A percentile compares a stretch with the other conserved stretches of the same genome.
Conservation (phyloP, 2,329 filamentous ascomycete genomes). For the Alternaria infectoria region DNA sequence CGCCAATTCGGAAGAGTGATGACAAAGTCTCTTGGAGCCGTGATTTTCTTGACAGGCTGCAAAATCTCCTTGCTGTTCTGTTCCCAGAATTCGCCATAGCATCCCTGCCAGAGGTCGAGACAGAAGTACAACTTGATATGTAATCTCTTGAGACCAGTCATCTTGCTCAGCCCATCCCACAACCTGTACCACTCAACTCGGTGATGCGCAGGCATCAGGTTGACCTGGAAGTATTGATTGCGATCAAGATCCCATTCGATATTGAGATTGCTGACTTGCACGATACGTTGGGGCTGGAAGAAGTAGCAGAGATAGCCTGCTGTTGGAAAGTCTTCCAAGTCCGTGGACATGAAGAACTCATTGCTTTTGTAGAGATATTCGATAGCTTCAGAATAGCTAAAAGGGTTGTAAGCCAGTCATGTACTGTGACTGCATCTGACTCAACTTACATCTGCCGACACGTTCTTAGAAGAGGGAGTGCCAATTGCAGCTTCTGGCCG, state of each 20-base stretch:
- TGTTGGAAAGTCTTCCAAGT: slow-evolving; percentile 17
- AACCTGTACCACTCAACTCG: slow-evolving; percentile 18
- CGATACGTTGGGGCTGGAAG: slow-evolving; percentile 26
- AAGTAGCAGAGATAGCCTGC: slow-evolving; percentile 24
- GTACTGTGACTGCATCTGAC: neutral
- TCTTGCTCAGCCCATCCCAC: slow-evolving; percentile 20
- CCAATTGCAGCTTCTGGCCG: slow-evolving; percentile 5
- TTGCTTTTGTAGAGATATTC: slow-evolving; percentile 29
- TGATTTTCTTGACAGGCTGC: slow-evolving; percentile 19
- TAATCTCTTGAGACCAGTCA: slow-evolving; percentile 26
- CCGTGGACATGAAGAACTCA: slow-evolving; percentile 21
- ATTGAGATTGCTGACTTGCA: slow-evolving; percentile 20
- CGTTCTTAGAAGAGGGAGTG: slow-evolving; percentile 20
- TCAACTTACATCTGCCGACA: slow-evolving; percentile 30
- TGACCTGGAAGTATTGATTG: slow-evolving; percentile 8
- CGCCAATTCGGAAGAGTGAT: slow-evolving; percentile 23
- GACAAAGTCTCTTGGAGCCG: slow-evolving; percentile 17
- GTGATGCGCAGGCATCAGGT: neutral
- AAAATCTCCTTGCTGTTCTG: slow-evolving; percentile 15
- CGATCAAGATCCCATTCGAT: slow-evolving; percentile 25
- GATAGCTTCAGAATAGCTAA: slow-evolving; percentile 33
- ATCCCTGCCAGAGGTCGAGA: slow-evolving; percentile 3
- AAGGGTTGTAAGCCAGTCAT: neutral
- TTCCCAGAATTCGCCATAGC: slow-evolving; percentile 20
- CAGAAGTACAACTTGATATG: slow-evolving; percentile 18